Evolutionary conservation across 208 protist genomes (phyloP).

Genomic region (Acanthamoeba lenticulata): DNA sequence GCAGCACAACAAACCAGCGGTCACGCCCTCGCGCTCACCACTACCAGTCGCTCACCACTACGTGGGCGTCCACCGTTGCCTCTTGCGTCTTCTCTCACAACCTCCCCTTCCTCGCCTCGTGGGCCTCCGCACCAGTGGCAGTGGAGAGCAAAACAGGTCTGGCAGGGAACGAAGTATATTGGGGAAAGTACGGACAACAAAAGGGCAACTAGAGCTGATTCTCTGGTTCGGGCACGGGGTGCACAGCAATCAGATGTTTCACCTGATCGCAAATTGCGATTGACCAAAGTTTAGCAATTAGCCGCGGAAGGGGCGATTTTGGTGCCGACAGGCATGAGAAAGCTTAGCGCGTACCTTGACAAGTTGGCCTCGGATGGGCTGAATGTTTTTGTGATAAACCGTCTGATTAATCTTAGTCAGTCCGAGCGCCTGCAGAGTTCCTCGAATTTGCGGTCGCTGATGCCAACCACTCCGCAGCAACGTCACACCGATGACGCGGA

Average conservation of each 20-base stretch:
- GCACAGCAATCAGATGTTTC: background rate
- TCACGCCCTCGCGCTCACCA: too few species aligned
- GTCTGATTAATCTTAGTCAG: background rate
- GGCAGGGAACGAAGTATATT: too few species aligned
- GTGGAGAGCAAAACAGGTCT: too few species aligned
- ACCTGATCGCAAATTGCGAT: background rate
- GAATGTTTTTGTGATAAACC: conserved; percentile 31
- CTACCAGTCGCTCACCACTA: too few species aligned
- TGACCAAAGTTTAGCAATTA: background rate
- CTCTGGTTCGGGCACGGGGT: background rate
- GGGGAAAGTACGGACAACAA: too few species aligned
- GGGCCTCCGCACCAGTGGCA: too few species aligned
- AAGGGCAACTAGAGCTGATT: too few species aligned
- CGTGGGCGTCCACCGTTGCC: too few species aligned
- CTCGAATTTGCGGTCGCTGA: background rate
- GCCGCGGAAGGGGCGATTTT: background rate
- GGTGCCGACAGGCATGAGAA: background rate
- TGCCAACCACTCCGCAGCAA: background rate
- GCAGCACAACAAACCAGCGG: too few species aligned
- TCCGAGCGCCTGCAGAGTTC: background rate
- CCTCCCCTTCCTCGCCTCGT: too few species aligned
- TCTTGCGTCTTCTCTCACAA: too few species aligned
- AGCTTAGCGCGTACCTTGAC: background rate
- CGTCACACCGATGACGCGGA: background rate
- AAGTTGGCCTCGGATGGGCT: conserved; percentile 19